These are phyloP conservation scores for Phytophthora tentaculata DNA, from an alignment of 352 stramenopile species.

Conservation along the genomic window DNA sequence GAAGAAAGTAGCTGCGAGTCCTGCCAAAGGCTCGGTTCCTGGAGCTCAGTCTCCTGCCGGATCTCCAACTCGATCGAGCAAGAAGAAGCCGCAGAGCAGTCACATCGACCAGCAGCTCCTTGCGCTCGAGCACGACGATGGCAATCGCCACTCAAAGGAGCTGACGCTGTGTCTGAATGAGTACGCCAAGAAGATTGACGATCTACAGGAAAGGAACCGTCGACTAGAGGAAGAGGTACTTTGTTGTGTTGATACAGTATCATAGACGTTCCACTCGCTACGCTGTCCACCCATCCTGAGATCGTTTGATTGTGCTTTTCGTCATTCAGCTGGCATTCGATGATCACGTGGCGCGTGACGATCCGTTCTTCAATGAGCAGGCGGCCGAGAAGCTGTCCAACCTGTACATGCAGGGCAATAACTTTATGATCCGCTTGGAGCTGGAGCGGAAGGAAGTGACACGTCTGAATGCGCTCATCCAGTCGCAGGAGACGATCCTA, in stretches of 20 bases:
- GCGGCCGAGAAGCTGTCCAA: conserved; percentile 80
- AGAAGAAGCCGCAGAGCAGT: conserved; percentile 45
- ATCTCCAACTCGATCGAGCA: conserved; percentile 15
- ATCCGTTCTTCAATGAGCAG: conserved; percentile 82
- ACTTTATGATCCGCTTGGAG: conserved; percentile 81
- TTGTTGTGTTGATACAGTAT: not conserved
- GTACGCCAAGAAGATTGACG: conserved; percentile 81
- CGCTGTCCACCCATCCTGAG: conserved; percentile 4
- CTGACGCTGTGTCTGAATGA: conserved; percentile 68
- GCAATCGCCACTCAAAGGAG: conserved; percentile 73
- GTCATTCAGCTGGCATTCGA: conserved; percentile 73
- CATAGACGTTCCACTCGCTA: conserved; percentile 1
- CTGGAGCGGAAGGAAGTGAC: conserved; percentile 78
- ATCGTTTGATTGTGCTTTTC: conserved; percentile 20
- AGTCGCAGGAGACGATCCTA: conserved; percentile 64
- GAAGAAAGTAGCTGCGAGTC: conserved; percentile 17
- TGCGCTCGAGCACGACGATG: conserved; percentile 71
- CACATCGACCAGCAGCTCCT: conserved; percentile 76
- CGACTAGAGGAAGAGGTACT: conserved; percentile 77
- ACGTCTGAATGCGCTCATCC: conserved; percentile 67
- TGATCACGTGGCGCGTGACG: conserved; percentile 62
- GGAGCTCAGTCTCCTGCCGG: conserved; percentile 12
- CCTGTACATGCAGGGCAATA: conserved; percentile 81
- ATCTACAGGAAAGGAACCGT: conserved; percentile 79
- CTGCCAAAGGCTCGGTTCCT: not conserved